Percentiles rank a stretch among this genome's conserved stretches.
Evolutionary conservation across 2,329 filamentous ascomycete species (phyloP).

Genomic region (Fusarium caatingaense): DNA sequence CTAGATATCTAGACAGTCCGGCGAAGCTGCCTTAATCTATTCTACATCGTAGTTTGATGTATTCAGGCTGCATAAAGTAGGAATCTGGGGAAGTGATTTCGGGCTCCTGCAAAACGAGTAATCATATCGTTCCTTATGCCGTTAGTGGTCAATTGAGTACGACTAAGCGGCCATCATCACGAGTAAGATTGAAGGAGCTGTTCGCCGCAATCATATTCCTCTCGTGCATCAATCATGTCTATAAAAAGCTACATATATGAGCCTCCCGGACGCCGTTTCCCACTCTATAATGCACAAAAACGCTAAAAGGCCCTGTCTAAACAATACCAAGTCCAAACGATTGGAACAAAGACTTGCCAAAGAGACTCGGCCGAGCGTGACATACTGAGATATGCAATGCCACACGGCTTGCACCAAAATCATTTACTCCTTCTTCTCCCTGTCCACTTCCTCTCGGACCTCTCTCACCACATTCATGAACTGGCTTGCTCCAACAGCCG

Average conservation of each 20-base stretch:
- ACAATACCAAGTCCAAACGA: background rate
- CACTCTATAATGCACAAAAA: slow-evolving; percentile 8
- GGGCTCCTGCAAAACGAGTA: too few species aligned
- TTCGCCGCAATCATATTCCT: background rate
- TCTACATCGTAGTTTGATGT: background rate
- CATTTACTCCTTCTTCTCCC: slow-evolving; percentile 34
- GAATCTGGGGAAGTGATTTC: too few species aligned
- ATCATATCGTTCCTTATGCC: background rate
- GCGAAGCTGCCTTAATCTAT: background rate
- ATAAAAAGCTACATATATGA: background rate
- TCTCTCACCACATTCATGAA: slow-evolving; percentile 52
- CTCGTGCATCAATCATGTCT: background rate
- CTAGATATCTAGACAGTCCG: background rate
- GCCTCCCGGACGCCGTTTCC: background rate
- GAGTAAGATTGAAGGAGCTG: background rate
- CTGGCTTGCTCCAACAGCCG: slow-evolving; percentile 63
- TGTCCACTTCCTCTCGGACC: slow-evolving; percentile 38
- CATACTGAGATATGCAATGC: background rate
- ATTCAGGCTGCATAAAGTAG: background rate
- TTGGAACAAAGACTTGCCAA: background rate
- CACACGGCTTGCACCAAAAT: background rate
- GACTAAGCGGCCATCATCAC: background rate
- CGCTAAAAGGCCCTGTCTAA: background rate
- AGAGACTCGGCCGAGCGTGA: background rate
- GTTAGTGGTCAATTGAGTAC: background rate